phyloP scores from a whole-genome alignment of 768 basidiomycete species.

The Hemileccinum rubropunctum region DNA sequence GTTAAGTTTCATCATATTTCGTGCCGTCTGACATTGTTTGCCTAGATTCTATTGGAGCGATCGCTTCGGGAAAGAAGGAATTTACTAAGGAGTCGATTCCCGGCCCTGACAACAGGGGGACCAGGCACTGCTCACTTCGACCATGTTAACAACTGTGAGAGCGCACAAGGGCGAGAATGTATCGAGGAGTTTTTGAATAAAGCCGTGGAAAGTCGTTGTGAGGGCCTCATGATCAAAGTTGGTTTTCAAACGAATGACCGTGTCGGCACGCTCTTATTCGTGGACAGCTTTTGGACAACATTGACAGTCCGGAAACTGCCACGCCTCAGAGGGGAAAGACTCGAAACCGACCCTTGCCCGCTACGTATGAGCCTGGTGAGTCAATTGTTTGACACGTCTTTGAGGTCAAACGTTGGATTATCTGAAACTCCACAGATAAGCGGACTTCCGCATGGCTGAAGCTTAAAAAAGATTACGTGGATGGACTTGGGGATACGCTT shows the following conservation, averaged over 20 bases:
- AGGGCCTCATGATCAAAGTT: constrained; percentile 95
- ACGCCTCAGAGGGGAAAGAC: constrained; percentile 35
- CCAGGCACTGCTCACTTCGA: constrained; percentile 55
- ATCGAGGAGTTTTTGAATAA: constrained; percentile 75
- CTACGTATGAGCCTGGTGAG: constrained; percentile 80
- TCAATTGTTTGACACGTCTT: not conserved
- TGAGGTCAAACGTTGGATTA: not conserved
- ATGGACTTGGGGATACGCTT: constrained; percentile 70
- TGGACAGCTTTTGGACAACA: constrained; percentile 62
- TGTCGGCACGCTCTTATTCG: constrained; percentile 6
- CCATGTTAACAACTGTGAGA: constrained; percentile 73
- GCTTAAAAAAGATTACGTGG: constrained; percentile 90
- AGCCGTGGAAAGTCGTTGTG: constrained; percentile 74
- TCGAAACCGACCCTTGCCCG: constrained; percentile 67
- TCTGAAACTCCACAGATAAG: constrained; percentile 51
- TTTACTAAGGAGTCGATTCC: constrained; percentile 63
- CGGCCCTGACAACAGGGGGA: constrained; percentile 45
- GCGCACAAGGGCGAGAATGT: constrained; percentile 54
- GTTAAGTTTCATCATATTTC: constrained; percentile 17
- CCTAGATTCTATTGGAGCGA: constrained; percentile 61
- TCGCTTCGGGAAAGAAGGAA: constrained; percentile 71
- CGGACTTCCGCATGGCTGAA: constrained; percentile 87
- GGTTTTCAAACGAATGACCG: constrained; percentile 8
- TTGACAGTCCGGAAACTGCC: constrained; percentile 36
- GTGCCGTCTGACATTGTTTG: constrained; percentile 1